Conservation (phyloP, 1,284 basidiomycete species). For the Tilletiaria anomala region DNA sequence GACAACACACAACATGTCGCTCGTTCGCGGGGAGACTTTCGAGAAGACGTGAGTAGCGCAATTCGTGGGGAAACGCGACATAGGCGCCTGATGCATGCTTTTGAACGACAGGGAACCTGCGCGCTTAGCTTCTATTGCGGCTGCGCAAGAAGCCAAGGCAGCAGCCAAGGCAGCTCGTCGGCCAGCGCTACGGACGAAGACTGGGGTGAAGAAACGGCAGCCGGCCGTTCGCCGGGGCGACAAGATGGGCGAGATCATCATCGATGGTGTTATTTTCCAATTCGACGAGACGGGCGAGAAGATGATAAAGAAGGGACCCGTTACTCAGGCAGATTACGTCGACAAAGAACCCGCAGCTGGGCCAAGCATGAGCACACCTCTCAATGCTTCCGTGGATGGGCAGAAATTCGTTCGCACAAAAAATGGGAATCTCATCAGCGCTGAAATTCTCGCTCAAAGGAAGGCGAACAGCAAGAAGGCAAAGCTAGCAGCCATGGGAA, state of each 20-base stretch:
- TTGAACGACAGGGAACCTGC: conserved; percentile 12
- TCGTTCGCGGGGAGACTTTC: conserved; percentile 23
- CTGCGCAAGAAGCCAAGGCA: conserved; percentile 14
- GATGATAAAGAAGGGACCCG: conserved; percentile 37
- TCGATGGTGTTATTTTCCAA: conserved; percentile 45
- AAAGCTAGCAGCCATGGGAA: conserved; percentile 8
- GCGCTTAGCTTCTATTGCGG: conserved; percentile 21
- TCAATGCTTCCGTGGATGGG: conserved; percentile 37
- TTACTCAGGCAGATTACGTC: background rate
- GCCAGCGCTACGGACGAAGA: conserved; percentile 1
- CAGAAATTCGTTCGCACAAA: conserved; percentile 41
- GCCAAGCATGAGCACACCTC: conserved; percentile 7
- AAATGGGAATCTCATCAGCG: conserved; percentile 41
- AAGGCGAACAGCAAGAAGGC: conserved; percentile 15
- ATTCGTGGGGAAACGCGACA: background rate
- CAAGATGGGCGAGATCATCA: conserved; percentile 41
- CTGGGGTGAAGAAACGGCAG: conserved; percentile 1
- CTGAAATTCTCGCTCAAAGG: conserved; percentile 24
- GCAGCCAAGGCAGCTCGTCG: conserved; percentile 3
- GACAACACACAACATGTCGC: conserved; percentile 24
- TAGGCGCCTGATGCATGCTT: background rate
- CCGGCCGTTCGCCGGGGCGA: conserved; percentile 17
- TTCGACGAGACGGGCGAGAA: conserved; percentile 44
- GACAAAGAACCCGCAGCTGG: background rate
- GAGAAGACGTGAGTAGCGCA: conserved; percentile 12